These are phyloP conservation scores for Globisporangium nunn DNA, from an alignment of 352 stramenopile species.

Conservation along the genomic window DNA sequence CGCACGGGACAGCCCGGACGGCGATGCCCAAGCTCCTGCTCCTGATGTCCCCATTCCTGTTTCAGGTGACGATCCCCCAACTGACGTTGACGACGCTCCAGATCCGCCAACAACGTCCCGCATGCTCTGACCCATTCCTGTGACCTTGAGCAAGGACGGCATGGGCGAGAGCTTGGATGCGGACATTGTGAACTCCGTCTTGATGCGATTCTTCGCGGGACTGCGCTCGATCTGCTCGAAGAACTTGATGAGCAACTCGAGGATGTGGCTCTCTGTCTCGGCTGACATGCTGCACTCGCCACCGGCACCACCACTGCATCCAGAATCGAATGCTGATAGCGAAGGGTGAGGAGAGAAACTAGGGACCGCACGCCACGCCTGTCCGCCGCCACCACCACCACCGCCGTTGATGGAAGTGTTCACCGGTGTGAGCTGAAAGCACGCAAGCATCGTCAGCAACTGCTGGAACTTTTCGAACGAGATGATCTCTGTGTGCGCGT, in stretches of 20 bases:
- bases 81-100: not conserved
- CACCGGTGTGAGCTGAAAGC: conserved; percentile 17
- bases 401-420: not conserved
- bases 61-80: not conserved
- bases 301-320: not conserved
- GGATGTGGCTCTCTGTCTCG: conserved; percentile 9
- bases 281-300: not conserved
- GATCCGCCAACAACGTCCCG: not conserved
- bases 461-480: conserved; percentile 67
- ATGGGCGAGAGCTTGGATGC: not conserved
- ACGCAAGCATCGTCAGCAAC: conserved; percentile 29
- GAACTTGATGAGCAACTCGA: conserved; percentile 16
- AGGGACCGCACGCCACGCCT: conserved; percentile 1
- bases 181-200: conserved; percentile 1
- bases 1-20: not conserved
- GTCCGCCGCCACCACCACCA: not conserved
- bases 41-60: not conserved
- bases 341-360: not conserved
- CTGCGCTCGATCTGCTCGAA: conserved; percentile 21
- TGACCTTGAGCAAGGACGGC: not conserved
- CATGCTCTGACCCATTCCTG: not conserved
- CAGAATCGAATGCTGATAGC: no score
- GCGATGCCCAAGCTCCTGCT: not conserved
- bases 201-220: conserved; percentile 23
- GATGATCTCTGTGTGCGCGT: conserved; percentile 52